phyloP scores from a whole-genome alignment of 345 rosid genomes.

The Eutrema yunnanense region DNA sequence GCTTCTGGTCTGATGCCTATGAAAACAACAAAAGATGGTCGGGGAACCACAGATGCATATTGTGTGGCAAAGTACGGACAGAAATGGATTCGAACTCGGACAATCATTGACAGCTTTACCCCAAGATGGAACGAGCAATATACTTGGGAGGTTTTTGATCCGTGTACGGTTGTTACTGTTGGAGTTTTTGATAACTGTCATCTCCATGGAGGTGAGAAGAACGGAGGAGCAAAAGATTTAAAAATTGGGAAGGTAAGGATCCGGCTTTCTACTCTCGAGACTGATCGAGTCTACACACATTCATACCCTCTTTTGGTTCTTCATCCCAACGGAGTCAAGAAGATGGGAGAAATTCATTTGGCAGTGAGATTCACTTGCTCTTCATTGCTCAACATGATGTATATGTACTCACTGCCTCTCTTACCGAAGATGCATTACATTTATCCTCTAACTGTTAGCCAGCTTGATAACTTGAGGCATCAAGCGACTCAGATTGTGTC shows the following conservation, averaged over 20 bases:
- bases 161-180: slow-evolving; percentile 83
- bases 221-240: slow-evolving; percentile 51
- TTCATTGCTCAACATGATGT: slow-evolving; percentile 87
- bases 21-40: slow-evolving; percentile 82
- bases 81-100: slow-evolving; percentile 89
- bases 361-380: slow-evolving; percentile 90
- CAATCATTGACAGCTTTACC: slow-evolving; percentile 74
- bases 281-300: slow-evolving; percentile 85
- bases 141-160: slow-evolving; percentile 94
- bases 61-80: slow-evolving; percentile 93
- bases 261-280: slow-evolving; percentile 87
- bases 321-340: slow-evolving; percentile 72
- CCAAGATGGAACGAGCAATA: slow-evolving; percentile 99
- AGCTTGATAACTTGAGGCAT: slow-evolving; percentile 83
- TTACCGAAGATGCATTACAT: slow-evolving; percentile 91
- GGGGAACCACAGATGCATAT: slow-evolving; percentile 86
- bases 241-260: slow-evolving; percentile 83
- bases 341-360: slow-evolving; percentile 91
- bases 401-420: slow-evolving; percentile 75
- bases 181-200: slow-evolving; percentile 92
- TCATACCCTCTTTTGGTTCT: slow-evolving; percentile 82
- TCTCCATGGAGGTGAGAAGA: slow-evolving; percentile 64
- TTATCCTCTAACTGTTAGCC: slow-evolving; percentile 78
- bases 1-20: slow-evolving; percentile 82
- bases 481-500: slow-evolving; percentile 90